These are phyloP conservation scores for Mycena latifolia DNA, from an alignment of 768 basidiomycete species.

Conservation along the genomic window DNA sequence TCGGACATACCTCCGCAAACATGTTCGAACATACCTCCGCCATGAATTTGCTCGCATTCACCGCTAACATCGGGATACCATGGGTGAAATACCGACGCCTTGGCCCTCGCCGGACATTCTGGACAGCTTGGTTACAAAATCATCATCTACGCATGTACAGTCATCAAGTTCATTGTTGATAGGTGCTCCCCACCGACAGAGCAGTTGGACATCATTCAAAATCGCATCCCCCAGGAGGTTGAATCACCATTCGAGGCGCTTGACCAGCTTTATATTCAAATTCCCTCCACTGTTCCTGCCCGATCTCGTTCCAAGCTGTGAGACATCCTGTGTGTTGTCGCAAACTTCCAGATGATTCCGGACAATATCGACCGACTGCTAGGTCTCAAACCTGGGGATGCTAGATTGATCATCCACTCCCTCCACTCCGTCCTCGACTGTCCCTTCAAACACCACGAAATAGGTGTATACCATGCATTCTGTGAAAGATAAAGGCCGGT, in stretches of 20 bases:
- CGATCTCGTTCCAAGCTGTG: neutral
- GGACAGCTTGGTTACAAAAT: neutral
- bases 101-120: neutral
- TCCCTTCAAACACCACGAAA: too few species aligned
- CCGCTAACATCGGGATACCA: neutral
- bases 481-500: neutral
- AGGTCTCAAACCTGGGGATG: neutral
- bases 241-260: neutral
- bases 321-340: neutral
- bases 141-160: slow-evolving; percentile 11
- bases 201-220: neutral
- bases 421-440: neutral
- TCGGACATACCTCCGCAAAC: neutral
- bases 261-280: neutral
- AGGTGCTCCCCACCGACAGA: neutral
- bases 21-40: too few species aligned
- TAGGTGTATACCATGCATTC: slow-evolving; percentile 1
- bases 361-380: neutral
- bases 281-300: neutral
- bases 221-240: neutral
- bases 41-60: slow-evolving; percentile 13
- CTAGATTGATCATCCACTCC: neutral
- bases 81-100: neutral
- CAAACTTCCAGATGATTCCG: neutral
- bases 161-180: slow-evolving; percentile 8